These are phyloP conservation scores for Mycena vulgaris DNA, from an alignment of 768 basidiomycete species.

Conservation along the genomic window DNA sequence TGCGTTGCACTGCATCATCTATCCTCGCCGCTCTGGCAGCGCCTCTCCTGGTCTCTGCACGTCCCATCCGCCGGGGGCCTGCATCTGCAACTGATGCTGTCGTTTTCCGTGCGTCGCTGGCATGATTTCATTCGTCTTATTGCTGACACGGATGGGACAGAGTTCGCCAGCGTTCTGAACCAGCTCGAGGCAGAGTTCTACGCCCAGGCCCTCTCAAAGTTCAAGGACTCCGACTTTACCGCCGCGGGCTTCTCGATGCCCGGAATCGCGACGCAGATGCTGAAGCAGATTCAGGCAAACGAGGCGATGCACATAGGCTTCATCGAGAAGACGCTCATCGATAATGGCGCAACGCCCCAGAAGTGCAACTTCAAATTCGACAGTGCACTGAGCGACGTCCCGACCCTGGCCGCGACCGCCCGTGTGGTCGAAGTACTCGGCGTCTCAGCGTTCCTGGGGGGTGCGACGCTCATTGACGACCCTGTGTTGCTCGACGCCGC, in stretches of 20 bases:
- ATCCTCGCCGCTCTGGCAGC: conserved; percentile 57
- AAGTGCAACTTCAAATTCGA: conserved; percentile 81
- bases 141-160: conserved; percentile 52
- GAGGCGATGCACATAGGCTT: conserved; percentile 71
- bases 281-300: conserved; percentile 72
- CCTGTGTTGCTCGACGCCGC: conserved; percentile 76
- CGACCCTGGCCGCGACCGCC: conserved; percentile 79
- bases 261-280: conserved; percentile 69
- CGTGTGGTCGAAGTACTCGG: conserved; percentile 85
- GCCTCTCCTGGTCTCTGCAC: conserved; percentile 64
- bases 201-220: conserved; percentile 73
- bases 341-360: conserved; percentile 69
- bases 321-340: conserved; percentile 66
- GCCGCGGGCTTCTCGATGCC: conserved; percentile 74
- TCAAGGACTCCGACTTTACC: conserved; percentile 74
- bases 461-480: conserved; percentile 73
- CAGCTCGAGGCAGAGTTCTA: conserved; percentile 83
- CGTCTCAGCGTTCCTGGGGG: conserved; percentile 84
- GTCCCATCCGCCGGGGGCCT: conserved; percentile 60
- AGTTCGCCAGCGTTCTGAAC: conserved; percentile 84
- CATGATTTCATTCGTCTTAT: background rate
- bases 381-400: conserved; percentile 72
- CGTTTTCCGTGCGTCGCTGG: conserved; percentile 69
- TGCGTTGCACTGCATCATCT: conserved; percentile 62
- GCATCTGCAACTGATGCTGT: conserved; percentile 62